These are phyloP conservation scores for Podila epigama DNA, from an alignment of 192 early-diverging fungal species.

Conservation along the genomic window DNA sequence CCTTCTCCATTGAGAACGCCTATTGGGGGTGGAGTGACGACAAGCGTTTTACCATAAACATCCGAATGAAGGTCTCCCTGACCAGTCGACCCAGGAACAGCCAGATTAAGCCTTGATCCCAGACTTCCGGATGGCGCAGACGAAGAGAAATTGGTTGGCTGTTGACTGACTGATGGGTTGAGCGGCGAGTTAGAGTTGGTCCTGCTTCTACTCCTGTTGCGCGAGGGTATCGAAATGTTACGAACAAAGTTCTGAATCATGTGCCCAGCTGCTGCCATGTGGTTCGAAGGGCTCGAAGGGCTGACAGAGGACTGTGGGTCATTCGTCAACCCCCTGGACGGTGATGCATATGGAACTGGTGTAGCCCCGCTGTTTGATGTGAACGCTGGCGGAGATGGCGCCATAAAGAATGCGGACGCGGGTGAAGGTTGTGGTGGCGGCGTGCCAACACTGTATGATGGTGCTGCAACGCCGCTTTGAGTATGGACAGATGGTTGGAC, in stretches of 20 bases:
- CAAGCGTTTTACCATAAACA: constrained; percentile 6
- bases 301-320: constrained; percentile 1
- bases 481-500: neutral
- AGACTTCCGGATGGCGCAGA: neutral
- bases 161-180: constrained; percentile 19
- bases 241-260: constrained; percentile 43
- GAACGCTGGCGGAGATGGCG: constrained; percentile 27
- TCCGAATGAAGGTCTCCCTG: constrained; percentile 1
- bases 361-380: neutral
- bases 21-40: constrained; percentile 4
- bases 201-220: constrained; percentile 20
- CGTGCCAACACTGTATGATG: too few species aligned
- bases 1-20: neutral
- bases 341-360: constrained; percentile 11
- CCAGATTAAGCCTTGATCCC: neutral
- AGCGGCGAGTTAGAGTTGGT: constrained; percentile 39
- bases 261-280: constrained; percentile 5
- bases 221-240: constrained; percentile 23
- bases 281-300: constrained; percentile 26
- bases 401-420: constrained; percentile 33
- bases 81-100: neutral
- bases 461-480: too few species aligned
- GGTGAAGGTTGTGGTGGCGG: constrained; percentile 26
- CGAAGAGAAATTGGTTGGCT: too few species aligned
- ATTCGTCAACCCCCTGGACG: neutral